Base-by-base conservation (phyloP, 768 basidiomycete genomes). In the Coprinopsis sp. region DNA sequence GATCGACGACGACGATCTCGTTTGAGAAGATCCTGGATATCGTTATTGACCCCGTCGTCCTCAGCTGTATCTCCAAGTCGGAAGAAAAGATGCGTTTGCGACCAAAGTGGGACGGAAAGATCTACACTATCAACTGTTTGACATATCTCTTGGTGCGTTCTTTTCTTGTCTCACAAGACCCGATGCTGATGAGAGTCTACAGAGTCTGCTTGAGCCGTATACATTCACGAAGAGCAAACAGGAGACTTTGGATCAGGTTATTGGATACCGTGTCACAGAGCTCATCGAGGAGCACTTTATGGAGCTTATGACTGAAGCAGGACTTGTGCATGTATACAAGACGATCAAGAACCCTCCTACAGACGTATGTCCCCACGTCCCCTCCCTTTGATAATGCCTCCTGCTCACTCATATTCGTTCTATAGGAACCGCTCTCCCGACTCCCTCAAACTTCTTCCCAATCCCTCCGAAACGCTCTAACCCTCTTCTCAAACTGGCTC, bases 61-160 rank as follows among this genome's bases (percentile, higher is more conserved):
- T 82, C 50, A 84, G 90, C 78, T 89, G 87, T 59, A 64, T 76
- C 10, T 66, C 69, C 3, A 80, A 79, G 41, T 78, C 81, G 1
- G 86, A 86, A 53, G 81, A 81, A 53, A 87, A 84, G 58, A 73
- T 73, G 27, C 67, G 68, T 30, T 44, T 65, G 16, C 67, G 74
- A 23, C 76, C 73, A 4, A 71, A 66, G 25, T 95, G 94, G 91
- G 94, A 99, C 60, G 74, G 72, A 37, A 74, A 79, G 2, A 78
- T 96, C 0, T 98, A 91, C 59, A 72, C 90, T 44, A 69, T 96
- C 53, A 97, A 98, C 57, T 95, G 87, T 49, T 63, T 91, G 52
- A 81, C 77, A 14, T 93, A 91, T 61, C 64, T 96, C 12, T 79
- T 84, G 73, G 93, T 92, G 38, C 23, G 76, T 64, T 18, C 30